These are phyloP conservation scores for Pseudogymnoascus sp. DNA, from an alignment of 2,329 filamentous ascomycete genomes.

Conservation along the genomic window DNA sequence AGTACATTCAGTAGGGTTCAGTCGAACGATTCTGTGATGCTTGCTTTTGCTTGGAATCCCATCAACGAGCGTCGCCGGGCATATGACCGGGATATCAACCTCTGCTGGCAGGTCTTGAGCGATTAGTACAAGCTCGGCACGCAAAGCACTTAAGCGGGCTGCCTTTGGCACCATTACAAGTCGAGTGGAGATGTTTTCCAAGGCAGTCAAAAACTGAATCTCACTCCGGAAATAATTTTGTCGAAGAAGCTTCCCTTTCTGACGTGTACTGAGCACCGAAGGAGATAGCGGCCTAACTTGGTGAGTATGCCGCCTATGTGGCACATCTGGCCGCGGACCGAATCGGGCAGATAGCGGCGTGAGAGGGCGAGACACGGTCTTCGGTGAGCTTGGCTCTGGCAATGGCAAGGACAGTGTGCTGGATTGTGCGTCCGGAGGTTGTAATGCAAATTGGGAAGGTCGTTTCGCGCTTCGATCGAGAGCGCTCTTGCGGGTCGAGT, in stretches of 20 bases:
- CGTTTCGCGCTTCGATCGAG: constrained; percentile 15
- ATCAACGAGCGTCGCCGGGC: constrained; percentile 64
- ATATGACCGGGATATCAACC: constrained; percentile 76
- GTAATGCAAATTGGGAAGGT: constrained; percentile 24
- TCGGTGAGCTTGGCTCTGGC: constrained; percentile 50
- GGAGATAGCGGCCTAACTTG: constrained; percentile 49
- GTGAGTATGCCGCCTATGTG: constrained; percentile 51
- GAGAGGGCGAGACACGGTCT: constrained; percentile 41
- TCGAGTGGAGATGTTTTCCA: constrained; percentile 80
- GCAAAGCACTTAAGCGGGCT: constrained; percentile 69
- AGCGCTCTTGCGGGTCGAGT: constrained; percentile 19
- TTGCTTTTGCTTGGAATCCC: constrained; percentile 66
- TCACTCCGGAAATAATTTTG: constrained; percentile 79
- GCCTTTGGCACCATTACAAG: constrained; percentile 74
- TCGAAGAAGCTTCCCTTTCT: constrained; percentile 64
- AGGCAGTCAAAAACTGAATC: constrained; percentile 69
- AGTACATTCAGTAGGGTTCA: constrained; percentile 77
- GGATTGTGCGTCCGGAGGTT: constrained; percentile 47
- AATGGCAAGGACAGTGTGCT: constrained; percentile 62
- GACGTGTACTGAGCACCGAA: constrained; percentile 52
- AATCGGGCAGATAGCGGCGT: constrained; percentile 51
- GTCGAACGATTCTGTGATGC: constrained; percentile 73
- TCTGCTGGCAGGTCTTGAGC: constrained; percentile 75
- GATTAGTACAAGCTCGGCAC: constrained; percentile 73
- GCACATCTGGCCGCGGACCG: constrained; percentile 39